Conservation (phyloP, 495 filamentous ascomycete genomes). For the Beverwykella pulmonaria region DNA sequence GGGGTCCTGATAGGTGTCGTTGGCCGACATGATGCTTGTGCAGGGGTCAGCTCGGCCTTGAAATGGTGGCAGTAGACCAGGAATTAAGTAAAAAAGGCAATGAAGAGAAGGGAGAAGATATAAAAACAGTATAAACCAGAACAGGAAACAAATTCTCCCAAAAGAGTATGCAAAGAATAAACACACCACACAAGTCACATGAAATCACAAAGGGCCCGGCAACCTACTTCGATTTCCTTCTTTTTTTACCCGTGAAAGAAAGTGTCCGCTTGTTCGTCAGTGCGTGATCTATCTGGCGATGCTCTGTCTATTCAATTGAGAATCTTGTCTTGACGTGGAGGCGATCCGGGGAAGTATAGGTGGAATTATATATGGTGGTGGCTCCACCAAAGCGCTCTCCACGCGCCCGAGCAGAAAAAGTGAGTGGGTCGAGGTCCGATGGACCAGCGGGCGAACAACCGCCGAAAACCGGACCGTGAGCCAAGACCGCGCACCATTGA, state of each 20-base stretch:
- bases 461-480: constrained; percentile 32
- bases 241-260: not conserved
- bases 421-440: not conserved
- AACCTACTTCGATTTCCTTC: not conserved
- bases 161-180: not conserved
- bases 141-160: not conserved
- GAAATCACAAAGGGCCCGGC: not conserved
- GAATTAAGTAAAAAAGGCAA: not conserved
- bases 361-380: not conserved
- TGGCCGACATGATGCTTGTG: constrained; percentile 33
- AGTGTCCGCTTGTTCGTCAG: not conserved
- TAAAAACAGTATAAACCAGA: not conserved
- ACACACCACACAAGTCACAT: constrained; percentile 1
- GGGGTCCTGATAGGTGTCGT: constrained; percentile 45
- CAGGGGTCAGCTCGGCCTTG: not conserved
- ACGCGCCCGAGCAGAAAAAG: constrained; percentile 17
- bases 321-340: not conserved
- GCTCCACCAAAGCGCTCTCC: constrained; percentile 17
- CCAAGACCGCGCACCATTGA: too few relatives aligned
- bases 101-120: not conserved
- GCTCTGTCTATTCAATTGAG: not conserved
- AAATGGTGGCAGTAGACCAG: not conserved
- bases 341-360: not conserved
- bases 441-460: constrained; percentile 5
- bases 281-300: not conserved